Base-by-base conservation (phyloP, 345 rosid genomes). In the Citropsis articulata region DNA sequence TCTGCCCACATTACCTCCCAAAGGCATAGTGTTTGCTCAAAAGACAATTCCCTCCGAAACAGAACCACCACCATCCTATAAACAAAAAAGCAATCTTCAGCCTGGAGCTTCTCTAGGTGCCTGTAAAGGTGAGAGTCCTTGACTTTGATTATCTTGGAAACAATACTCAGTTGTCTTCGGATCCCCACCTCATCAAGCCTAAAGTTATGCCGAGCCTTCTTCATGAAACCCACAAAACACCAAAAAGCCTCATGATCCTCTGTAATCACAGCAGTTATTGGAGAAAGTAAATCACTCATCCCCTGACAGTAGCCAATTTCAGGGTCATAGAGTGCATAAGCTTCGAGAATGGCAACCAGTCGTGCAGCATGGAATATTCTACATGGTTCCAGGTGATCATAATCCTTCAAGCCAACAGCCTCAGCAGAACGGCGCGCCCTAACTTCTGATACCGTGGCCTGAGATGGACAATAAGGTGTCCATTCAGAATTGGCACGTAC, bases 1-100 rank as follows among this genome's bases (percentile, higher is more conserved):
- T 96, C 98, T 24, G 98, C 99, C 99, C 99, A 94, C 86, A 96
- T 88, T 50, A 94, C 98, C 85, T 96, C 99, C 99, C 99, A 96
- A 5, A 96, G 93, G 87, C 86, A 83, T 69, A 89, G 57, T 7
- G 99, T 91, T 78, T 96, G 98, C 72, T 96, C 98, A 73, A 94
- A 85, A 14, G 94, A 87, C 78, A 96, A 83, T 78, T 96, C 98
- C 77, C 99, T 87, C 79, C 98, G 84, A 71, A 96, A 96, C 77
- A 96, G 80, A 30, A 96, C 99, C 71, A 96, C 94, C 71, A 96
- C 99, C 99, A 94, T 94, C 79, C 98, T 88, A 78, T 94, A 96
- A 59, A 96, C 99, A 6, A 96, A 96, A 84, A 91, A 96, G 89
- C 99, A 96, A 75, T 94, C 99, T 86, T 88, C 98, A 0, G 98